Evolutionary conservation across 345 rosid species (phyloP), one percentile per base, ranked within the genome.

Genomic region (Isatis tinctoria): DNA sequence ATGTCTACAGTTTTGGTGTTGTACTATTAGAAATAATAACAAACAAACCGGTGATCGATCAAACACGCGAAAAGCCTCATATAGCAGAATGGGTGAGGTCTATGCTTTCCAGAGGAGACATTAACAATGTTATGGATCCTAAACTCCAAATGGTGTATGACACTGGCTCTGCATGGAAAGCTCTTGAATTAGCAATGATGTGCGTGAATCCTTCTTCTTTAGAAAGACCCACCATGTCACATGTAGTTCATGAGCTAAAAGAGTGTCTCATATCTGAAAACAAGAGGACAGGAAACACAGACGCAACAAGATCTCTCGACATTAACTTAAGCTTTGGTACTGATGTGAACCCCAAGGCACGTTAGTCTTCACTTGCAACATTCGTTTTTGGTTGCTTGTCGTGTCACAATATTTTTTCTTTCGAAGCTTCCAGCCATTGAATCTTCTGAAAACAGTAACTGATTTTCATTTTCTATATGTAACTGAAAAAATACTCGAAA

Each of bases 131-230:
- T 11, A 73, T 85, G 48, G 90, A 83, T 78, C 83, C 81, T n/a
- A 71, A 81, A 37, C 56, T 85, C 32, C 14, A 65, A 41, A 76
- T 76, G 22, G 49, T 41, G 3, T 76, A 78, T 37, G 65, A 81
- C 20, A 40, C 69, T 28, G 79, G 81, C 33, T 83, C 87, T 6
- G 83, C 81, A 1, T 86, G 85, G 90, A 83, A 81, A 56, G 76
- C 74, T 24, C 40, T 81, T 49, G 90, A 84, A 52, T 36, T 79
- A 62, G 85, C 90, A 13, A 60, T 82, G 78, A 61, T 79, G 3
- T 82, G 87, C 11, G 79, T 84, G 13, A 74, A 71, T 1, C 9
- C 43, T 49, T 78, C 63, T 44, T 65, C 78, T 5, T 44, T 69
- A 28, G 48, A 70, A 43, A 78, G 87, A 69, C 89, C 89, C 0